Conservation (phyloP, 2,329 filamentous ascomycete genomes). For the Rugonectria rugulosa region DNA sequence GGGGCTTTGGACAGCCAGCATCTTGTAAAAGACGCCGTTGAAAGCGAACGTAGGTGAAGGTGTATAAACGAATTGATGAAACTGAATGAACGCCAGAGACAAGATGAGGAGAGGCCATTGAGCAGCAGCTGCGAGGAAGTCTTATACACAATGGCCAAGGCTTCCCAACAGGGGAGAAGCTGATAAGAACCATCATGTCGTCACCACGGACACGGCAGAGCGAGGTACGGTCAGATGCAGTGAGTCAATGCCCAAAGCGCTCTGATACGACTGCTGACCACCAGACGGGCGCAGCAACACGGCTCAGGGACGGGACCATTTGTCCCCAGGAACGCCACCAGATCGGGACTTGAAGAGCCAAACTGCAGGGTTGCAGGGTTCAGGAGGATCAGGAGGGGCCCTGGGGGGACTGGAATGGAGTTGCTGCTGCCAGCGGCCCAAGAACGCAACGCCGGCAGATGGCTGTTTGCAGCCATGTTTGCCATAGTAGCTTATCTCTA, state of each 20-base stretch:
- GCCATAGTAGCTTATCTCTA: slow-evolving; percentile 31
- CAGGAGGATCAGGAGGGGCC: background rate
- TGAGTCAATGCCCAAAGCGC: slow-evolving; percentile 16
- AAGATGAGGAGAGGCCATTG: slow-evolving; percentile 16
- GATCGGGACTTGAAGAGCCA: slow-evolving; percentile 34
- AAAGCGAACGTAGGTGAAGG: slow-evolving; percentile 15
- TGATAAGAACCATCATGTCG: slow-evolving; percentile 22
- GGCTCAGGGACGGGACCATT: slow-evolving; percentile 16
- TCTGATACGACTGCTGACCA: slow-evolving; percentile 24
- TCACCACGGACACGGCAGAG: slow-evolving; percentile 15
- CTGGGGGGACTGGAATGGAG: background rate
- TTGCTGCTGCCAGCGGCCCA: slow-evolving; percentile 18
- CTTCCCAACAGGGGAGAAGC: background rate
- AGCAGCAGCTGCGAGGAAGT: slow-evolving; percentile 16
- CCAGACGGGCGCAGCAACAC: slow-evolving; percentile 23
- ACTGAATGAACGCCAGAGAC: slow-evolving; percentile 11
- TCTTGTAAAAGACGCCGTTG: slow-evolving; percentile 36
- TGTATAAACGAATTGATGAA: slow-evolving; percentile 20
- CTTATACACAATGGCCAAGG: slow-evolving; percentile 29
- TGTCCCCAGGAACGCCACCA: slow-evolving; percentile 30
- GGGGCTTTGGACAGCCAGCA: slow-evolving; percentile 48
- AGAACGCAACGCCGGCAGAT: slow-evolving; percentile 22
- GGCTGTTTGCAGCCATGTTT: slow-evolving; percentile 16
- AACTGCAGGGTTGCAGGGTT: slow-evolving; percentile 16
- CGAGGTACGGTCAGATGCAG: slow-evolving; percentile 11